phyloP scores from a whole-genome alignment of 2,329 filamentous ascomycete species.

The Neonectria magnoliae region DNA sequence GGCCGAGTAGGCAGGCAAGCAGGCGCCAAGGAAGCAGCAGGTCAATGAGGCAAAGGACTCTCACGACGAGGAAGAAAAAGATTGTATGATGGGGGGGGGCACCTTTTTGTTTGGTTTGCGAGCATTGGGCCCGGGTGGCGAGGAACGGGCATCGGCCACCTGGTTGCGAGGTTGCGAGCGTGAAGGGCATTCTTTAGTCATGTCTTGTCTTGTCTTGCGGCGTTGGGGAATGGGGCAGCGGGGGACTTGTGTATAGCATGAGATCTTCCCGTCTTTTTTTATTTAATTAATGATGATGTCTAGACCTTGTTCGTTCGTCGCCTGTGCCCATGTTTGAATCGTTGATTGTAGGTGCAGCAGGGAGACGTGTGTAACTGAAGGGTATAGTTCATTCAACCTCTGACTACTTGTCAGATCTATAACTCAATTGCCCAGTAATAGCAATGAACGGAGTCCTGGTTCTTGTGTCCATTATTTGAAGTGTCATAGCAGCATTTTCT shows the following conservation, averaged over 20 bases:
- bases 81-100: slow-evolving; percentile 34
- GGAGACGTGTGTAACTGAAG: background rate
- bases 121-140: slow-evolving; percentile 29
- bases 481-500: background rate
- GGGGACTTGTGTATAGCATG: slow-evolving; percentile 6
- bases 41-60: slow-evolving; percentile 34
- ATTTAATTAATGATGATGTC: slow-evolving; percentile 18
- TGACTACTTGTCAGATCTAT: background rate
- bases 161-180: slow-evolving; percentile 29
- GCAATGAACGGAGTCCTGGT: background rate
- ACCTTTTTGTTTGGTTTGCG: slow-evolving; percentile 27
- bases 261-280: slow-evolving; percentile 12
- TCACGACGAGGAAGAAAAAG: slow-evolving; percentile 37
- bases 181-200: slow-evolving; percentile 22
- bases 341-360: background rate
- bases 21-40: slow-evolving; percentile 1
- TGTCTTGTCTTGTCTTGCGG: slow-evolving; percentile 17
- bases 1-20: slow-evolving; percentile 33
- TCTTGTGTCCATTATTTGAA: background rate
- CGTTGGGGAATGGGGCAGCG: slow-evolving; percentile 13
- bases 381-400: background rate
- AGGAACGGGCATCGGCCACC: slow-evolving; percentile 14
- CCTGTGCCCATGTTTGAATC: background rate
- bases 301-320: slow-evolving; percentile 5
- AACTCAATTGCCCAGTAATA: background rate